Conservation (phyloP, 805 yeast species). For the Kuraishia ogatae region DNA sequence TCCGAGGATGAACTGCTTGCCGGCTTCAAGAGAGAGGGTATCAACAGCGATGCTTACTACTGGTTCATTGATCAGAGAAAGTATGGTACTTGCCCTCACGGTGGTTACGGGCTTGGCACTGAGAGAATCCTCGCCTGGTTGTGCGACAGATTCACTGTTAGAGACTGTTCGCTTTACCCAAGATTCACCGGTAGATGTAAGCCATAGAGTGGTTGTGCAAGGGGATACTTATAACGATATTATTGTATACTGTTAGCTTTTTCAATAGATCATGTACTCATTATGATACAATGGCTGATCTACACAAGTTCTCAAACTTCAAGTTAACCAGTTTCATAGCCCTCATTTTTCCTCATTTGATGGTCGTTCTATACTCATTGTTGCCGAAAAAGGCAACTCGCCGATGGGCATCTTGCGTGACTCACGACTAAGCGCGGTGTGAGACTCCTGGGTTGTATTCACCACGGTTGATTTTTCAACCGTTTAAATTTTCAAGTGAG, state of each 20-base stretch:
- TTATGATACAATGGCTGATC: too few species aligned
- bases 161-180: slow-evolving; percentile 97
- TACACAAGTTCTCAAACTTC: too few species aligned
- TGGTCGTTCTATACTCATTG: neutral
- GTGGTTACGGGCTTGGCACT: slow-evolving; percentile 98
- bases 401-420: neutral
- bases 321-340: neutral
- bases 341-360: neutral
- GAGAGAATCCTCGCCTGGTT: slow-evolving; percentile 98
- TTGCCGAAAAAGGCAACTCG: neutral
- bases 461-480: neutral
- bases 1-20: slow-evolving; percentile 74
- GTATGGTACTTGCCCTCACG: slow-evolving; percentile 97
- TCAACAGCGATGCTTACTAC: slow-evolving; percentile 77
- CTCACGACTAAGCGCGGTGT: neutral
- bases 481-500: neutral
- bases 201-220: slow-evolving; percentile 42
- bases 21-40: slow-evolving; percentile 89
- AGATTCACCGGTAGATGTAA: slow-evolving; percentile 97
- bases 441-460: neutral
- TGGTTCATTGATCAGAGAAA: slow-evolving; percentile 95
- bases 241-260: neutral
- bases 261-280: neutral
- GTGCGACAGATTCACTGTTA: slow-evolving; percentile 94
- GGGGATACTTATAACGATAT: neutral